These are phyloP conservation scores for Fusarium denticulatum DNA, from an alignment of 2,329 filamentous ascomycete genomes.

Conservation along the genomic window DNA sequence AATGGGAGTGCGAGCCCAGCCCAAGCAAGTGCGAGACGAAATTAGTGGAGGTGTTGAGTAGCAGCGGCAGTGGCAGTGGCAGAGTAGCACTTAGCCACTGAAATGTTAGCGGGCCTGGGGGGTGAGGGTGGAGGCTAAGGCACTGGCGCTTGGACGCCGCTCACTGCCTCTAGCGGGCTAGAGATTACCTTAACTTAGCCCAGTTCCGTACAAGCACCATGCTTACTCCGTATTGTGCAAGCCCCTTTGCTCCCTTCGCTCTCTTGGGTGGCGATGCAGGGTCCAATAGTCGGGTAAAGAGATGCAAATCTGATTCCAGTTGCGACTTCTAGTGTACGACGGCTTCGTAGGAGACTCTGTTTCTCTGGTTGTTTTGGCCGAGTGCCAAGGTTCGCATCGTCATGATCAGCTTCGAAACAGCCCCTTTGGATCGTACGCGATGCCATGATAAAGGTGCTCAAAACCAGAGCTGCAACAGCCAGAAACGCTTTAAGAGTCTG, in stretches of 20 bases:
- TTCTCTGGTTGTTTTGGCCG: background rate
- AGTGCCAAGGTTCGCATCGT: conserved; percentile 1
- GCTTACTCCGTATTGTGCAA: conserved; percentile 18
- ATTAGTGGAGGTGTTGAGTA: conserved; percentile 7
- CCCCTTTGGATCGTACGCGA: conserved; percentile 7
- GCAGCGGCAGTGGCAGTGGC: conserved; percentile 14
- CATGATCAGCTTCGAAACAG: conserved; percentile 10
- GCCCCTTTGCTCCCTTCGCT: conserved; percentile 10
- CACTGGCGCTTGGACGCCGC: conserved; percentile 28
- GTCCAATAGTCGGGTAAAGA: conserved; percentile 5
- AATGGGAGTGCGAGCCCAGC: conserved; percentile 31
- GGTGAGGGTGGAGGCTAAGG: conserved; percentile 5
- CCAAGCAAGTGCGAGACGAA: conserved; percentile 22
- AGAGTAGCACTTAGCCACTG: conserved; percentile 30
- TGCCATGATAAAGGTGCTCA: conserved; percentile 2
- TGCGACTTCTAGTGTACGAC: background rate
- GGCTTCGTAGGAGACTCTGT: conserved; percentile 22
- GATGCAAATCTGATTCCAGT: conserved; percentile 25
- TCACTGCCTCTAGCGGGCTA: conserved; percentile 34
- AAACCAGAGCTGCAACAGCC: conserved; percentile 31
- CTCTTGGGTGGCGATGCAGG: conserved; percentile 9
- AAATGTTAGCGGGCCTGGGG: conserved; percentile 16
- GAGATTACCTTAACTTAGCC: conserved; percentile 24
- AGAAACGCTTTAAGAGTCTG: conserved; percentile 20
- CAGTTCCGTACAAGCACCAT: conserved; percentile 20